Base-by-base conservation (phyloP, 768 basidiomycete species). In the Pleurotus djamor region DNA sequence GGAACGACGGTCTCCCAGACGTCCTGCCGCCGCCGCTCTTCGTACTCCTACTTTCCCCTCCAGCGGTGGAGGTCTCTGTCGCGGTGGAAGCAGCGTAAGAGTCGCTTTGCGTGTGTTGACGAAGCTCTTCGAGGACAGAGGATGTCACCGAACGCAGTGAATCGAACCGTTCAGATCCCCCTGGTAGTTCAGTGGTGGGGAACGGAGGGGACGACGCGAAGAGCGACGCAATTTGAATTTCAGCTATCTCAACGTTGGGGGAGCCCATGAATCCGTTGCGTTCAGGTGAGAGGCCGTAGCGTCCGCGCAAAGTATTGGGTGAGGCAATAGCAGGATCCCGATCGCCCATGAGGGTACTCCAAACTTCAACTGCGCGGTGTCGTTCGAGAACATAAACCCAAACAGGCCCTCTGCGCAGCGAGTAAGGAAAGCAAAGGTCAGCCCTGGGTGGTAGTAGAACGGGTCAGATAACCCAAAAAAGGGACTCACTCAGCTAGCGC, bases 361-460 rank as follows among this genome's bases (percentile, higher is more conserved):
- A 88, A 55, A 92, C 89, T 71, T 92, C 86, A 50, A 94, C 87
- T 5, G 92, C 89, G 41, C 88, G 84, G 54, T 88, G 79, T 38
- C 92, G 84, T 69, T 93, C 92, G 61, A 94, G 87, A 41, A 94
- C 88, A 71, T 93, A 94, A 17, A 94, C 91, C 89, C 92, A 93
- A n/a, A 92, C 89, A 16, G 92, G 88, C 59, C 90, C 91, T 62
- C 91, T 93, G 61, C 43, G 21, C 35, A 50, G 51, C n/a, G 32
- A 21, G 12, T 34, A 10, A 8, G 38, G 43, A 2, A 28, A 51
- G 52, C 41, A 45, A 55, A 59, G 49, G 33, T 56, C 36, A 50
- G 52, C 8, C 17, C 52, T 44, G 36, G 45, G 34, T 10, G 47
- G 21, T 28, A 28, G 21, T 28, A 28, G 21, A 28, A 28, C 21